Evolutionary conservation across 345 rosid species (phyloP).

Genomic region (Ceriops zippeliana): DNA sequence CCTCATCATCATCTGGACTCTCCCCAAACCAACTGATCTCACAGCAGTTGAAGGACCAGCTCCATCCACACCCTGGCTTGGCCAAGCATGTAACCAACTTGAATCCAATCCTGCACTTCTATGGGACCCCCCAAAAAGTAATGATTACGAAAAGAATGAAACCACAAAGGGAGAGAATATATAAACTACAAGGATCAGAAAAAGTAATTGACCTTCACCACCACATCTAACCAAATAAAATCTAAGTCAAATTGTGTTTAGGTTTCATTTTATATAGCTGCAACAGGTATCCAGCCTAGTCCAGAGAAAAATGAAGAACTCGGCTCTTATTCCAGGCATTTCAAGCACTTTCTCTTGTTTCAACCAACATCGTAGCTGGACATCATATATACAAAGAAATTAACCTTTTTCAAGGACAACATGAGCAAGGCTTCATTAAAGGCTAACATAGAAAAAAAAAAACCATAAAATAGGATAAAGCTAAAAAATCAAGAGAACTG

Average conservation of each 20-base stretch:
- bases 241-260: no score
- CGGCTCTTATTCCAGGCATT: neutral
- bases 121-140: constrained; percentile 8
- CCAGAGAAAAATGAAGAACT: neutral
- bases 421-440: neutral
- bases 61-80: constrained; percentile 69
- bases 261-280: no score
- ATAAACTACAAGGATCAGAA: neutral
- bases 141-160: no score
- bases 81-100: constrained; percentile 74
- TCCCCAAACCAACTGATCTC: constrained; percentile 73
- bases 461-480: neutral
- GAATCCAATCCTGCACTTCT: constrained; percentile 81
- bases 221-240: no score
- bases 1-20: constrained; percentile 99
- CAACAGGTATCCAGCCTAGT: neutral
- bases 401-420: no score
- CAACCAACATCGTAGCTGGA: neutral
- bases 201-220: neutral
- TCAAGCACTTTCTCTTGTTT: neutral
- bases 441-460: neutral
- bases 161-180: constrained; percentile 12
- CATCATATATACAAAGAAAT: no score
- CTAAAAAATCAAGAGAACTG: neutral
- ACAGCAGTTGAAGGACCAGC: constrained; percentile 86